Evolutionary conservation across 768 basidiomycete species (phyloP).

Genomic region (Erythrobasidium yunnanense): DNA sequence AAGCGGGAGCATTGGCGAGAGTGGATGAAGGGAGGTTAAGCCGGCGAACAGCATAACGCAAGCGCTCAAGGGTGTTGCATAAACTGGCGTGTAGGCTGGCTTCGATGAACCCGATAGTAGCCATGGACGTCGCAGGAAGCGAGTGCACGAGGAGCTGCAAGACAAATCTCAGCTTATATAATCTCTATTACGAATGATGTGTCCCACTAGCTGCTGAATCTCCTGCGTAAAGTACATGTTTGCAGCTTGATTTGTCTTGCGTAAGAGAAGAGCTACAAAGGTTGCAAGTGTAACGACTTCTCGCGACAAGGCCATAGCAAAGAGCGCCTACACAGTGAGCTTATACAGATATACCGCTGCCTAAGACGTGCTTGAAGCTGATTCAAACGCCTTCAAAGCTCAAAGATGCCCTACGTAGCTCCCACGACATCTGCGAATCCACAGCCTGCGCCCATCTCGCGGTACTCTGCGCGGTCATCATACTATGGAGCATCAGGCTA

Average conservation of each 20-base stretch:
- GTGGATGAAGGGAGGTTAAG: neutral
- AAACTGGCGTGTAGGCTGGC: constrained; percentile 1
- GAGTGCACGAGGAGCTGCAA: constrained; percentile 16
- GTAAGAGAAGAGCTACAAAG: neutral
- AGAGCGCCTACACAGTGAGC: no score
- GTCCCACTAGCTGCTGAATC: constrained; percentile 22
- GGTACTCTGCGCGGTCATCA: constrained; percentile 21
- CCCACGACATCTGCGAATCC: constrained; percentile 14
- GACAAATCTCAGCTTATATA: neutral
- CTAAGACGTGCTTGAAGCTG: no score
- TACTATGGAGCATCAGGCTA: constrained; percentile 16
- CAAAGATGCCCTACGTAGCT: constrained; percentile 22
- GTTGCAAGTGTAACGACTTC: neutral
- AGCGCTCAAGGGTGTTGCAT: neutral
- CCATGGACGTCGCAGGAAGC: constrained; percentile 7
- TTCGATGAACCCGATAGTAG: constrained; percentile 1
- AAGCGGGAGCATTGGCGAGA: neutral
- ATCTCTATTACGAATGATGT: neutral
- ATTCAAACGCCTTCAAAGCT: neutral
- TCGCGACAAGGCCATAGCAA: no score
- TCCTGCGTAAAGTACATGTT: constrained; percentile 19
- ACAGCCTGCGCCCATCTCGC: constrained; percentile 18
- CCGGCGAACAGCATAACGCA: neutral
- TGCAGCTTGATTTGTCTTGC: neutral
- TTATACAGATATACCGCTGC: no score